Conservation (phyloP, 2,329 filamentous ascomycete genomes). For the Cladobotryum mycophilum region DNA sequence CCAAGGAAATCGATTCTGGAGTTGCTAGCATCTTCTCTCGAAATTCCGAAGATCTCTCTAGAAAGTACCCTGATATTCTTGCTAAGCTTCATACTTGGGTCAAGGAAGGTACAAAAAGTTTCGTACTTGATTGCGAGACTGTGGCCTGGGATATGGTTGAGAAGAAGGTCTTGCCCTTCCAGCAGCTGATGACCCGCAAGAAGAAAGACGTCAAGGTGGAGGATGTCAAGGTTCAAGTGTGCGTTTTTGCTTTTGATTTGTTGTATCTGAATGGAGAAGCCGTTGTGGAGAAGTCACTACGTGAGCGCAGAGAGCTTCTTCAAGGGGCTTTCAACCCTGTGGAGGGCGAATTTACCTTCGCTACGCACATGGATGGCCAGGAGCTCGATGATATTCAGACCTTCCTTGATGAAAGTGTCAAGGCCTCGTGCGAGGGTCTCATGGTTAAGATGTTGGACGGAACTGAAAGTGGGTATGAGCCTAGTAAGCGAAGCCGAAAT, state of each 20-base stretch:
- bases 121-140: constrained; percentile 97
- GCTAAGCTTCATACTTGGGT: constrained; percentile 85
- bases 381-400: constrained; percentile 90
- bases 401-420: constrained; percentile 90
- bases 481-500: constrained; percentile 90
- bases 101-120: constrained; percentile 82
- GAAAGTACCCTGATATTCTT: constrained; percentile 95
- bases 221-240: constrained; percentile 94
- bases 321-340: constrained; percentile 65
- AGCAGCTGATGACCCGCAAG: constrained; percentile 97
- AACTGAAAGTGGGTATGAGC: constrained; percentile 87
- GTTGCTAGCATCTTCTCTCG: constrained; percentile 92
- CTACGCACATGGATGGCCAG: constrained; percentile 77
- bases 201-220: constrained; percentile 94
- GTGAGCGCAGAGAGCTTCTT: constrained; percentile 74
- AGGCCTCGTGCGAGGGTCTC: constrained; percentile 90
- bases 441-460: constrained; percentile 99
- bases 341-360: constrained; percentile 89
- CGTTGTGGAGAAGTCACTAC: constrained; percentile 78
- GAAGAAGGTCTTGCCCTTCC: constrained; percentile 95
- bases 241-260: constrained; percentile 93
- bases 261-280: constrained; percentile 89
- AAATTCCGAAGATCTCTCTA: constrained; percentile 94
- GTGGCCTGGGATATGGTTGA: constrained; percentile 93
- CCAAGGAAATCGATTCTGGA: constrained; percentile 62